Base-by-base conservation (phyloP, 176 grass and related monocot genomes). In the Guadua angustifolia region DNA sequence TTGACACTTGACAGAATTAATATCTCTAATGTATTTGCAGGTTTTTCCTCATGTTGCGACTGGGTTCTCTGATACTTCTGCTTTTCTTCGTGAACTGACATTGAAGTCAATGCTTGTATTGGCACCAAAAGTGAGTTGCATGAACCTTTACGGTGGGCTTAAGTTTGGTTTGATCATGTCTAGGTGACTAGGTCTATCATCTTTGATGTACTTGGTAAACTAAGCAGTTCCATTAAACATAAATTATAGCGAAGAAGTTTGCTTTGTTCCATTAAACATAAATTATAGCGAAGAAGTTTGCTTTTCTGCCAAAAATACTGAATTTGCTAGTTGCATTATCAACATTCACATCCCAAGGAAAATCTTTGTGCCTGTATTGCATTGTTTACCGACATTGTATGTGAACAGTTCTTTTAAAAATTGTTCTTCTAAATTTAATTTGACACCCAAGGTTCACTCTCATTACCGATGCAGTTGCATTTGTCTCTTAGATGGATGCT, bases 61-160 rank as follows among this genome's bases (percentile, higher is more conserved):
- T 81, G 97, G 97, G n/a, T 99, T 99, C 71, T 89, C 93, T n/a
- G 97, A 99, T 96, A 96, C 93, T 71, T 91, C 91, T 56, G 90
- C 89, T 29, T 88, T 92, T 61, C 94, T 99, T 79, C 97, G 93
- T 83, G 93, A 99, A 81, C 55, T 99, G 74, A 99, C 97, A 61
- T 82, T 99, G 76, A 99, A 99, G 85, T 90, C 97, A 3, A 99
- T 99, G 97, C 97, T 99, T 15, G 73, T 95, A 84, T 89, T 99
- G 80, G 97, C 89, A 47, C 97, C 97, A 71, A 99, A 99, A 91
- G 96, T 97, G 85, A 94, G 82, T 88, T 67, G 46, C 29, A 79
- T 22, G 35, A 50, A 83, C 40, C 14, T 61, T 65, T 24, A 49
- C 43, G 42, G 43, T 89, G 29, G 22, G 40, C 70, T 47, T 69